Evolutionary conservation across 169 alveolate genomes (phyloP).

Genomic region (Plasmodium malariae): DNA sequence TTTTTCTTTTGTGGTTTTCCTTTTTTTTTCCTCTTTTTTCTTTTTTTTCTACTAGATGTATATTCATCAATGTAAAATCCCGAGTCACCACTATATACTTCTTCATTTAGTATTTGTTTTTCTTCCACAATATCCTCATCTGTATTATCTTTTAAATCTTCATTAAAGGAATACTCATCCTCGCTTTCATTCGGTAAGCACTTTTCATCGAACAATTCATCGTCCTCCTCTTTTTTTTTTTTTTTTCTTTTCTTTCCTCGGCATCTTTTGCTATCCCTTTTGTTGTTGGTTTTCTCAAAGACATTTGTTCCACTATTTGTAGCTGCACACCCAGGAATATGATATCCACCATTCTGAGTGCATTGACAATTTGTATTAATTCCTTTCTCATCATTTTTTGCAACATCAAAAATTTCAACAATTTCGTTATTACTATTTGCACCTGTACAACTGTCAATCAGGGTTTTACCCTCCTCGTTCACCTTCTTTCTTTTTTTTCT

Average conservation of each 20-base stretch:
- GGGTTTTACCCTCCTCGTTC: neutral
- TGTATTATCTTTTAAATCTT: conserved; percentile 4
- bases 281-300: too few species aligned
- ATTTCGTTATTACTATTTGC: too few species aligned
- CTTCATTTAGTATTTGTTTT: conserved; percentile 45
- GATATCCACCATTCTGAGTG: too few species aligned
- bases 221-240: conserved; percentile 30
- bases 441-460: neutral
- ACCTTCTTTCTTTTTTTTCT: conserved; percentile 6
- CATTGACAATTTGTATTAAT: too few species aligned
- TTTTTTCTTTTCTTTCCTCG: conserved; percentile 1
- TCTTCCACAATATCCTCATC: conserved; percentile 77
- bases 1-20: neutral
- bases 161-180: conserved; percentile 2
- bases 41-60: conserved; percentile 19
- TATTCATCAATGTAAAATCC: conserved; percentile 25
- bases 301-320: too few species aligned
- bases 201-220: conserved; percentile 40
- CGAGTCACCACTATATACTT: conserved; percentile 57
- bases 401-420: too few species aligned
- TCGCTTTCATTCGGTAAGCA: conserved; percentile 42
- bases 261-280: neutral
- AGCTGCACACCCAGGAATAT: too few species aligned
- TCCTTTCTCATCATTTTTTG: too few species aligned
- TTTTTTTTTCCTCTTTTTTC: conserved; percentile 16